Conservation (phyloP, 1,139 yeast genomes). For the Magnusiomyces tetraspermus region DNA sequence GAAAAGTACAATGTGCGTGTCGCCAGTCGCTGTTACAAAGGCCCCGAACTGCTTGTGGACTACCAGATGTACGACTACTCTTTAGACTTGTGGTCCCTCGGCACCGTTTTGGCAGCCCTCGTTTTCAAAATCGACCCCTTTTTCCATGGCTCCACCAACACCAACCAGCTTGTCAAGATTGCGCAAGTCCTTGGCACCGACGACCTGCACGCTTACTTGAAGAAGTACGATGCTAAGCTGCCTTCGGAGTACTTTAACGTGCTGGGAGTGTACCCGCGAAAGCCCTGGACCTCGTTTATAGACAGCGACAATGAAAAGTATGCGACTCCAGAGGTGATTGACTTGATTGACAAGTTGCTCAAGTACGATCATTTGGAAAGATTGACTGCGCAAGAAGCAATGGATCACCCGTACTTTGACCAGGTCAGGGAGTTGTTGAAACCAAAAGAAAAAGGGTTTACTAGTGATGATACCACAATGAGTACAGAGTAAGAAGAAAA, state of each 20-base stretch:
- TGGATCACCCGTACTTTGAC: slow-evolving; percentile 69
- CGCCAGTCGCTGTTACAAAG: slow-evolving; percentile 96
- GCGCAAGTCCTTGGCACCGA: slow-evolving; percentile 90
- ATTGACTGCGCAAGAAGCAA: slow-evolving; percentile 88
- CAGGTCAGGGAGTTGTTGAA: slow-evolving; percentile 25
- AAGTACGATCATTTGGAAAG: slow-evolving; percentile 93
- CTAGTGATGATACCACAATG: not conserved
- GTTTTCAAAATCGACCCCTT: slow-evolving; percentile 94
- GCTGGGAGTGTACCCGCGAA: slow-evolving; percentile 63
- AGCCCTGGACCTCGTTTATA: slow-evolving; percentile 82
- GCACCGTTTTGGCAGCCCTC: slow-evolving; percentile 97
- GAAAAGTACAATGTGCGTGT: slow-evolving; percentile 94
- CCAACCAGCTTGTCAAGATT: slow-evolving; percentile 91
- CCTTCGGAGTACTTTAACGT: slow-evolving; percentile 78
- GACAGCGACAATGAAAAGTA: slow-evolving; percentile 65
- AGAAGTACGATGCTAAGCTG: slow-evolving; percentile 65
- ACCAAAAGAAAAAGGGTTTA: not conserved
- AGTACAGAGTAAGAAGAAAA: not conserved
- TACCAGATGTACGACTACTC: slow-evolving; percentile 90
- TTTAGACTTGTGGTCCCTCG: slow-evolving; percentile 92
- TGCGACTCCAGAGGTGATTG: slow-evolving; percentile 63
- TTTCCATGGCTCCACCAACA: slow-evolving; percentile 92
- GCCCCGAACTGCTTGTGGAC: slow-evolving; percentile 94
- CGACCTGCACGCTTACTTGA: slow-evolving; percentile 61
- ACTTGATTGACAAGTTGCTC: slow-evolving; percentile 71